These are phyloP conservation scores for Leishmania major DNA, from an alignment of 208 protist species.

Conservation along the genomic window DNA sequence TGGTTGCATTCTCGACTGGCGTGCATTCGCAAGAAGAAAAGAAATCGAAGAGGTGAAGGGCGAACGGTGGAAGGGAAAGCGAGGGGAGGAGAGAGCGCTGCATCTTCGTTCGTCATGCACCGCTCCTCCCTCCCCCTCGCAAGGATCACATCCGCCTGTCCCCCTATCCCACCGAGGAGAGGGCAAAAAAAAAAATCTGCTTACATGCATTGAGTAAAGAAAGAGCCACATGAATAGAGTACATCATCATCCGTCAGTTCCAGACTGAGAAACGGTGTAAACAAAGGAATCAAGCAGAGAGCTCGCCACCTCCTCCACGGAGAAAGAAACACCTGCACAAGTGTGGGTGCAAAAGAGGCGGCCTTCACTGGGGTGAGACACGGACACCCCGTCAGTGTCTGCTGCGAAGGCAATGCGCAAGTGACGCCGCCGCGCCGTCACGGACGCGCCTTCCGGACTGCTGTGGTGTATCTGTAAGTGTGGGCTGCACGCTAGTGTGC, in stretches of 20 bases:
- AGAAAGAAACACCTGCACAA: too few relatives aligned
- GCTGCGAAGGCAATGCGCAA: background rate
- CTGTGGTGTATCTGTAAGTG: background rate
- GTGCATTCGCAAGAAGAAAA: background rate
- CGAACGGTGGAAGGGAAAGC: background rate
- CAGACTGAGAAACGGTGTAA: background rate
- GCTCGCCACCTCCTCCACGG: background rate
- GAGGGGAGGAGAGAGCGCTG: background rate
- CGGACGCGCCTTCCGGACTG: background rate
- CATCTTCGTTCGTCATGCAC: background rate
- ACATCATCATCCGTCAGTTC: background rate
- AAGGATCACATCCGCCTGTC: background rate
- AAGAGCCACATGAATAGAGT: background rate
- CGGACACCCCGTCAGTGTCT: too few relatives aligned
- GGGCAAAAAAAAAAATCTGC: background rate
- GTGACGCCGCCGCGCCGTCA: background rate
- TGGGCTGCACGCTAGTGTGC: background rate
- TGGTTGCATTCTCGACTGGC: too few relatives aligned
- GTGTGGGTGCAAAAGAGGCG: background rate
- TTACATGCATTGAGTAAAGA: background rate
- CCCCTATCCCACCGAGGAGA: background rate
- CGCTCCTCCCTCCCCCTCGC: background rate
- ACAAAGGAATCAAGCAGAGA: conserved; percentile 11
- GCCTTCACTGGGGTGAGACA: background rate
- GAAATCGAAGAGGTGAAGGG: background rate